Conservation (phyloP, 1,139 yeast species). For the Hanseniaspora sp. region DNA sequence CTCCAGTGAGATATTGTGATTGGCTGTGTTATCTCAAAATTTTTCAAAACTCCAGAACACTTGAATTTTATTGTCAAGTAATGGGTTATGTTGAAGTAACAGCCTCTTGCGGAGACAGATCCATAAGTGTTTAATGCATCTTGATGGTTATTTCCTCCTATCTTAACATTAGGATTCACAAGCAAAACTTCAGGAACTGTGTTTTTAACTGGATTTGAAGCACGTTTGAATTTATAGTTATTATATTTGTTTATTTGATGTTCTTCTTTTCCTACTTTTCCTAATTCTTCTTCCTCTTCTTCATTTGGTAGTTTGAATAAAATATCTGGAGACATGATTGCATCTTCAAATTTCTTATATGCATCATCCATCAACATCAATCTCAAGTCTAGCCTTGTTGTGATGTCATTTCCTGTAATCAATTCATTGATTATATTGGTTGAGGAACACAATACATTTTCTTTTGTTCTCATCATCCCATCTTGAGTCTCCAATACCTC, state of each 20-base stretch:
- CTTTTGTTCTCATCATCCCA: slow-evolving; percentile 23
- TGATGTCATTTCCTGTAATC: slow-evolving; percentile 23
- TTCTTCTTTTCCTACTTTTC: neutral
- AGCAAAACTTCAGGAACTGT: slow-evolving; percentile 18
- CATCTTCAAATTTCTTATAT: slow-evolving; percentile 25
- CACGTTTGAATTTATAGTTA: neutral
- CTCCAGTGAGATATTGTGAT: slow-evolving; percentile 46
- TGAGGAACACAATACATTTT: slow-evolving; percentile 26
- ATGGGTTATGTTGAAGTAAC: slow-evolving; percentile 43
- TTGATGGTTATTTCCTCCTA: slow-evolving; percentile 27
- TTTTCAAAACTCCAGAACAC: slow-evolving; percentile 37
- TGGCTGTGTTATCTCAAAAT: slow-evolving; percentile 41
- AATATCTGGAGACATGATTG: slow-evolving; percentile 28
- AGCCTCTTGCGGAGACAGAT: slow-evolving; percentile 41
- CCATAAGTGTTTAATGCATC: slow-evolving; percentile 26
- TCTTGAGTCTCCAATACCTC: slow-evolving; percentile 29
- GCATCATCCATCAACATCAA: slow-evolving; percentile 24
- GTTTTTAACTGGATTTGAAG: neutral
- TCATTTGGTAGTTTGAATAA: slow-evolving; percentile 23
- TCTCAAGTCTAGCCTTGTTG: slow-evolving; percentile 22
- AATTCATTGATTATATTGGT: slow-evolving; percentile 26
- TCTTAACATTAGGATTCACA: slow-evolving; percentile 22
- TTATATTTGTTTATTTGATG: slow-evolving; percentile 2
- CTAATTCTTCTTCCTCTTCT: neutral
- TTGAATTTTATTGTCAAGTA: slow-evolving; percentile 42